A percentile compares a stretch with the other conserved stretches of the same genome.
Conservation (phyloP, 345 rosid genomes). For the Populus davidiana region DNA sequence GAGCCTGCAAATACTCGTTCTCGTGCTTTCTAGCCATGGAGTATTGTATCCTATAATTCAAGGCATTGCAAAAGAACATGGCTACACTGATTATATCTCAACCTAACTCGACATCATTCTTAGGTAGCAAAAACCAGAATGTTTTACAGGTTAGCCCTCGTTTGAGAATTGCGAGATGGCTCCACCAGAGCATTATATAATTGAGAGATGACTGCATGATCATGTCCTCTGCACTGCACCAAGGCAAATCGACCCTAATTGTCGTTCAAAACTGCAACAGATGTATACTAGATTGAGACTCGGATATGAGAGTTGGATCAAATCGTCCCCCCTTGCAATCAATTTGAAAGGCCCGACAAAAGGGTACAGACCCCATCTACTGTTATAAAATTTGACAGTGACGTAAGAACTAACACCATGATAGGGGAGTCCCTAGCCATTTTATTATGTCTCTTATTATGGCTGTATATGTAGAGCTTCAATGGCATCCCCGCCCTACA, state of each 20-base stretch:
- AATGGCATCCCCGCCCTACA: neutral
- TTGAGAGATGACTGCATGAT: neutral
- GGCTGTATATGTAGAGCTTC: neutral
- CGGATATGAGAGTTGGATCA: slow-evolving; percentile 6
- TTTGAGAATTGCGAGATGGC: no score
- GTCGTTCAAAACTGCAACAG: slow-evolving; percentile 10
- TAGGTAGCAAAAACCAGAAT: no score
- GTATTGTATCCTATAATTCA: no score
- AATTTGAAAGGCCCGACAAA: slow-evolving; percentile 13
- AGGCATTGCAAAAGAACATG: no score
- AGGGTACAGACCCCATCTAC: slow-evolving; percentile 12
- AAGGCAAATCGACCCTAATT: neutral
- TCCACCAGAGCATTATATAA: neutral
- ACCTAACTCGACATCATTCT: no score
- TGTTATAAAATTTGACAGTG: slow-evolving; percentile 23
- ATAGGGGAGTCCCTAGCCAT: neutral
- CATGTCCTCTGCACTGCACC: neutral
- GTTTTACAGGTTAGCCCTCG: no score
- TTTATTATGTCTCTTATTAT: neutral
- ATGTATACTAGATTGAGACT: slow-evolving; percentile 4
- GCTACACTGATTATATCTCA: no score
- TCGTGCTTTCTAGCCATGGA: no score
- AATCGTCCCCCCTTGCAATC: slow-evolving; percentile 27
- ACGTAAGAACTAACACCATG: slow-evolving; percentile 39
- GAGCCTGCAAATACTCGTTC: no score